Percentiles rank a stretch among this genome's conserved stretches.
phyloP scores from a whole-genome alignment of 371 early-diverging fungal genomes.

The Rhizomucor pusillus region DNA sequence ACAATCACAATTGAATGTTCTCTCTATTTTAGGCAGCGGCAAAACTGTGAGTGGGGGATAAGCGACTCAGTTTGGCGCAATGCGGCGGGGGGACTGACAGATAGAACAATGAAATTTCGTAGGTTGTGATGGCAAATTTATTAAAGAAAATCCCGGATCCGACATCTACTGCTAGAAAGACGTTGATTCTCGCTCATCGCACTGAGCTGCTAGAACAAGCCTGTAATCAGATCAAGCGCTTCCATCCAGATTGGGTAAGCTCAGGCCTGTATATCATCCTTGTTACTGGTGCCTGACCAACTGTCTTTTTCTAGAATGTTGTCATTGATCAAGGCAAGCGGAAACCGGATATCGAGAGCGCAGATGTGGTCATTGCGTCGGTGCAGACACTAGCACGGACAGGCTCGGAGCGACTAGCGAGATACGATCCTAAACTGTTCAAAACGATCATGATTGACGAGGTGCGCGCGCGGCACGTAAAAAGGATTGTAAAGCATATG shows the following conservation, averaged over 20 bases:
- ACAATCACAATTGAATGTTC: too few relatives aligned
- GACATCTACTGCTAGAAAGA: conserved; percentile 66
- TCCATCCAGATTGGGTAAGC: conserved; percentile 53
- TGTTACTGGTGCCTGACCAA: too few relatives aligned
- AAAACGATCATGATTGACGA: conserved; percentile 91
- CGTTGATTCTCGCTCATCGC: conserved; percentile 84
- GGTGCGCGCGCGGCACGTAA: conserved; percentile 20
- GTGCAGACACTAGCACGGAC: conserved; percentile 71
- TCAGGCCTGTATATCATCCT: neutral
- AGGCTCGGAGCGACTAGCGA: conserved; percentile 48
- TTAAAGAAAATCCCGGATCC: conserved; percentile 67
- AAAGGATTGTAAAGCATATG: neutral
- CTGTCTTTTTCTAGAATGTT: conserved; percentile 40
- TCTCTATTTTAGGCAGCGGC: conserved; percentile 67
- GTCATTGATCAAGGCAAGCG: conserved; percentile 66
- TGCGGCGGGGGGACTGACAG: neutral
- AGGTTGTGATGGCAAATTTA: conserved; percentile 84
- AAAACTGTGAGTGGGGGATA: conserved; percentile 65
- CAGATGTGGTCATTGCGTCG: conserved; percentile 78
- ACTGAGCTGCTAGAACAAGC: conserved; percentile 88
- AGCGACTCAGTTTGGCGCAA: neutral
- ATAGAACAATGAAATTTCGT: neutral
- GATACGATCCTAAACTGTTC: conserved; percentile 73
- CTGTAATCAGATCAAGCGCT: conserved; percentile 55
- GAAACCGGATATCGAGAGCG: conserved; percentile 48